Conservation (phyloP, 2,329 filamentous ascomycete species). For the Fusarium siculi region DNA sequence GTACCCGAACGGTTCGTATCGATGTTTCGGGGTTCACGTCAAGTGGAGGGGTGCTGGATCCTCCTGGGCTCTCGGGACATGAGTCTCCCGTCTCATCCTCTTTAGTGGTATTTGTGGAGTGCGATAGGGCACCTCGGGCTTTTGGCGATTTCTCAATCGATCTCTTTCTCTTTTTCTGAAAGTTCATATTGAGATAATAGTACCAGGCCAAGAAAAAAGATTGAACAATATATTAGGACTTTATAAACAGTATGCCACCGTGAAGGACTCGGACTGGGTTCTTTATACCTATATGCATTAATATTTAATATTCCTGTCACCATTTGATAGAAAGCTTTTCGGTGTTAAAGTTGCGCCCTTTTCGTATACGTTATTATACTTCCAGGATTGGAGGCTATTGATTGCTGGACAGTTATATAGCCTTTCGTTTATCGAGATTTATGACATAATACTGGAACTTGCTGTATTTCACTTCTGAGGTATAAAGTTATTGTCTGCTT, state of each 20-base stretch:
- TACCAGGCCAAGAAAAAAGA: too few relatives aligned
- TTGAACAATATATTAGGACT: background rate
- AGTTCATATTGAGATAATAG: background rate
- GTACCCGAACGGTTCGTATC: background rate
- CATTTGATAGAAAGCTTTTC: too few relatives aligned
- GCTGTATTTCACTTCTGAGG: background rate
- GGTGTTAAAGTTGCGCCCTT: too few relatives aligned
- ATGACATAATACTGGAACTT: background rate
- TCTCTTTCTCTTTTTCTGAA: too few relatives aligned
- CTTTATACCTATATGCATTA: accelerated
- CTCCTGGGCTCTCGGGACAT: too few relatives aligned
- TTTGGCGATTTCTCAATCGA: accelerated
- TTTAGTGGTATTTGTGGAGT: background rate
- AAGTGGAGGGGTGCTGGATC: background rate
- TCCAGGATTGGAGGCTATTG: accelerated
- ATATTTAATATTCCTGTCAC: accelerated
- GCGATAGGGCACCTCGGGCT: accelerated
- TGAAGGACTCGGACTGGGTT: accelerated
- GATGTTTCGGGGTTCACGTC: background rate
- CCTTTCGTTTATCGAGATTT: background rate
- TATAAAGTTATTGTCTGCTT: background rate
- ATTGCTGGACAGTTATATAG: accelerated
- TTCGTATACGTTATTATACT: accelerated
- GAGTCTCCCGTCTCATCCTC: background rate
- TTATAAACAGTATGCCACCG: accelerated